Base-by-base conservation (phyloP, 2,329 filamentous ascomycete species). In the Sordariomycetes sp. region DNA sequence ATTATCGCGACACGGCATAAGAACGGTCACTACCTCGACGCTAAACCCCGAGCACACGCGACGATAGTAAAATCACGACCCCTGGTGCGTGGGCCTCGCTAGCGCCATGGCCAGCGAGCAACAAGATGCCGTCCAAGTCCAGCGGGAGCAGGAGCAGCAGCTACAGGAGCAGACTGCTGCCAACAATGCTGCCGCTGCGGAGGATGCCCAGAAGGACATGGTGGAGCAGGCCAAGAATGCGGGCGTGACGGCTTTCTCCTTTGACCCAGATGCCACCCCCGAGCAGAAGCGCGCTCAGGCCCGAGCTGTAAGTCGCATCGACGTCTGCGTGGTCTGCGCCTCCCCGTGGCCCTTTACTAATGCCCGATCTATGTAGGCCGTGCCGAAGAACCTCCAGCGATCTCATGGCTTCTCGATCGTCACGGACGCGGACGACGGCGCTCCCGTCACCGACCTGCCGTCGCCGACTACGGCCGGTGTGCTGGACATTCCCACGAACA, bases 261-360 rank as follows among this genome's bases (percentile, higher is more conserved):
- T 97, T 73, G 81, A 99, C 67, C 90, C 94, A 1, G 74, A 96
- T 74, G 91, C 90, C 50, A 85, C 79, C 51, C 79, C 86, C 1
- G 89, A 90, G 68, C 79, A 95, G 70, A 99, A 99, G 76, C 85
- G 81, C 60, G 86, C 86, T 35, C 88, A 91, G 68, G 85, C 87
- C 24, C 77, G 80, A 77, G 81, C 85, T 67, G 90, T 95, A 78
- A 65, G 86, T 39, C 51, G 15, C 22, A 13, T 24, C n/a, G n/a
- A n/a, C 45, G 6, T 24, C 20, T 13, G 20, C 10, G 12, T 58
- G 59, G 24, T 28, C 56, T 60, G 59, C 62, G 59, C 59, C 51
- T 32, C 62, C 62, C 35, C 35, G 39, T 62, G 28, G 22, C 22
- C 17, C 28, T n/a, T 51, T 35, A 10, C 32, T 25, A 22, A 36